Percentiles rank a stretch among this genome's conserved stretches.
phyloP scores from a whole-genome alignment of 1,284 basidiomycete species.

The Neonothopanus nambi region DNA sequence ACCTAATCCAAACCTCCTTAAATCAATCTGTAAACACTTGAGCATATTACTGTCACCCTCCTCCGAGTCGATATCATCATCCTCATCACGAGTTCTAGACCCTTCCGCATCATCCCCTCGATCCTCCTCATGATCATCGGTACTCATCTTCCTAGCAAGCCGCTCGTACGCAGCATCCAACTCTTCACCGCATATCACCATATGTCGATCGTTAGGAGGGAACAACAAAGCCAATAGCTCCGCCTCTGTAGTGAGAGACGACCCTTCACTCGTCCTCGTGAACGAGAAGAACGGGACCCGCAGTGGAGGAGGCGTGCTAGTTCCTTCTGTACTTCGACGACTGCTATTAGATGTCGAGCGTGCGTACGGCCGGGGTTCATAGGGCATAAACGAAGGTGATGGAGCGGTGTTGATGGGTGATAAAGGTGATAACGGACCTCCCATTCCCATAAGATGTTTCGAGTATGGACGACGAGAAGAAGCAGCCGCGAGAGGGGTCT shows the following conservation, averaged over 20 bases:
- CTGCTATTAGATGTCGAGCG: background rate
- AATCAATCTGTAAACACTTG: conserved; percentile 70
- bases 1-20: conserved; percentile 70
- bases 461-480: conserved; percentile 14
- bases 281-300: conserved; percentile 72
- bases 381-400: background rate
- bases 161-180: conserved; percentile 56
- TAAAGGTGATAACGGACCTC: conserved; percentile 15
- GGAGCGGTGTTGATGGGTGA: conserved; percentile 11
- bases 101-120: conserved; percentile 28
- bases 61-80: background rate
- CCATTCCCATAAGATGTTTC: conserved; percentile 14
- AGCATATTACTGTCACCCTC: conserved; percentile 42
- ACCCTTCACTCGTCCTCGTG: conserved; percentile 73
- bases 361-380: background rate
- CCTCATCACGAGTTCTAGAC: conserved; percentile 16
- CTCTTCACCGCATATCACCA: conserved; percentile 72
- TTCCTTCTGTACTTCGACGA: background rate
- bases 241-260: conserved; percentile 68
- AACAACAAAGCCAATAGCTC: conserved; percentile 63
- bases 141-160: conserved; percentile 15
- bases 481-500: conserved; percentile 2
- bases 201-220: conserved; percentile 64
- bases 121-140: conserved; percentile 16
- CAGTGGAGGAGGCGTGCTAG: conserved; percentile 2